Base-by-base conservation (phyloP, 2,329 filamentous ascomycete genomes). In the Leptoxyphium fumago region DNA sequence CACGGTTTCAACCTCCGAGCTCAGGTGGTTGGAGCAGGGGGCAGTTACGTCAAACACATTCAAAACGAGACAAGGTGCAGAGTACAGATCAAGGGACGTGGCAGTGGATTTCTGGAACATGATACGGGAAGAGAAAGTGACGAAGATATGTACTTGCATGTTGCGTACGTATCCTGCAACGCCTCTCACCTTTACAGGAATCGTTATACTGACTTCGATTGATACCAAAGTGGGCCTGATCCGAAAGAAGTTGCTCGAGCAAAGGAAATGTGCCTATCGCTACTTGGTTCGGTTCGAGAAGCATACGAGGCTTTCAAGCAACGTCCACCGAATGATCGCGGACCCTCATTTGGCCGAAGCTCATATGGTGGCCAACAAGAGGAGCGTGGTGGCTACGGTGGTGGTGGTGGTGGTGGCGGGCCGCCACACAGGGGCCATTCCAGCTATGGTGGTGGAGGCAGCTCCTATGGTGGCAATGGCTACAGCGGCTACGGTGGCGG, bases 21-120 rank as follows among this genome's bases (percentile, higher is more conserved):
- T 43, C 88, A 96, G 61, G 89, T 98, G 40, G 91, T 98, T 44
- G 91, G 91, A 41, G 84, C 89, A 54, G 87, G 87, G 29, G 91
- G 91, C 47, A 83, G 85, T 38, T 95, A 96, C 60, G 91, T 98
- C 48, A 98, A 98, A 66, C 89, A 95, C 60, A 96, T 98, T 52
- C 91, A 96, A 65, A 80, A 88, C 60, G 87, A 94, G 64, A 96
- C 91, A 11, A 77, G 84, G 49, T 96, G 91, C 62, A 84, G 89
- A 54, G 91, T 98, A 21, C 91, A 98, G 63, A 98, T 98, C 68
- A 98, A 98, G 63, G 91, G 91, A 14, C 85, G 84, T 50, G 88
- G 88, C 34, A 96, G 88, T 43, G 91, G 91, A 11, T 98, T 94
- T 61, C 80, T 94, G 58, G 91, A 98, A 62, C 78, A 82, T 40